These are phyloP conservation scores for Pseudogymnoascus sp. DNA, from an alignment of 2,329 filamentous ascomycete genomes.

Conservation along the genomic window DNA sequence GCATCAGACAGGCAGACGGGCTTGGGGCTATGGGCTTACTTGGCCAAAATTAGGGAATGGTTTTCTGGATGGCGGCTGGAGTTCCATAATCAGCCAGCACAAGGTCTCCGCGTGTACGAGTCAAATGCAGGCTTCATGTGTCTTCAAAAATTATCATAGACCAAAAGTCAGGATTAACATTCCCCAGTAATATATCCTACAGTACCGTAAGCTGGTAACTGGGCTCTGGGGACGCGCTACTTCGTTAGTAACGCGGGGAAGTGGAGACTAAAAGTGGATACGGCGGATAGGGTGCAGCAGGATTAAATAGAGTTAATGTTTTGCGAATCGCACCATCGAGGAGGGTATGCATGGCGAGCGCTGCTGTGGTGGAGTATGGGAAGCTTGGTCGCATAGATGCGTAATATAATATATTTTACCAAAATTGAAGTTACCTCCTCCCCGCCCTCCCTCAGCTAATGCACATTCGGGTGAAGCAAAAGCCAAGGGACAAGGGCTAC, in stretches of 20 bases:
- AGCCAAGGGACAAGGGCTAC: background rate
- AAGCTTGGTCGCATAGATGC: background rate
- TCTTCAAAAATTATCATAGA: background rate
- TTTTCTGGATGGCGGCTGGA: background rate
- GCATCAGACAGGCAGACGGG: too few relatives aligned
- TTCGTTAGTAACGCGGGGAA: background rate
- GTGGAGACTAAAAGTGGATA: background rate
- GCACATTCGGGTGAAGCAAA: background rate
- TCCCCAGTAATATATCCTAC: background rate
- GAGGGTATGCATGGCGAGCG: too few relatives aligned
- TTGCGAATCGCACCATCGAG: too few relatives aligned
- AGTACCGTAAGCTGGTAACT: background rate
- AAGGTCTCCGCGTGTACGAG: background rate
- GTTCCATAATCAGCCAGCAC: background rate
- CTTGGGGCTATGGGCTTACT: background rate
- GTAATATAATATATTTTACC: background rate
- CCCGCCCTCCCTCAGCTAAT: background rate
- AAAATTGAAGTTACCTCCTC: background rate
- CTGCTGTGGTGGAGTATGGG: too few relatives aligned
- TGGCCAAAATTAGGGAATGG: background rate
- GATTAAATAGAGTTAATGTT: background rate
- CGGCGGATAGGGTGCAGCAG: background rate
- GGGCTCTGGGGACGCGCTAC: background rate
- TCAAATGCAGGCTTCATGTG: background rate
- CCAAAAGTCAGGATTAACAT: background rate